phyloP scores from a whole-genome alignment of 2,329 filamentous ascomycete species.

The Drechslerella coelobrocha region DNA sequence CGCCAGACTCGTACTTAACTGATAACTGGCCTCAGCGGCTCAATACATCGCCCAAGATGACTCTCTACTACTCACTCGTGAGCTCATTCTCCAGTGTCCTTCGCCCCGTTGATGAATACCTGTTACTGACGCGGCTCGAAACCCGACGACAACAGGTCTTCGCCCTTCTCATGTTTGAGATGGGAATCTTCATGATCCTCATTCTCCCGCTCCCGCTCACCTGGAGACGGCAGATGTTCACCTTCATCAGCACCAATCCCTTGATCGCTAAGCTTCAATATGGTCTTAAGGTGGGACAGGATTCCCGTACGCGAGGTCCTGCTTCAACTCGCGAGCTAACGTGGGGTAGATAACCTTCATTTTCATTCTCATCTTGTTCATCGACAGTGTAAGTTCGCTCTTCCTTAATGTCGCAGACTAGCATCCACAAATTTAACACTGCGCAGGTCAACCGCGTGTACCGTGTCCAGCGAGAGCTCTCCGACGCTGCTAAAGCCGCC shows the following conservation, averaged over 20 bases:
- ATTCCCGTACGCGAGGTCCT: background rate
- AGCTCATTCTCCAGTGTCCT: conserved; percentile 52
- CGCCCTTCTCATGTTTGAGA: conserved; percentile 80
- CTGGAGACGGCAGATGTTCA: conserved; percentile 84
- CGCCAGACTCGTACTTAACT: background rate
- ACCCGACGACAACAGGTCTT: conserved; percentile 69
- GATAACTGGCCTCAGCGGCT: background rate
- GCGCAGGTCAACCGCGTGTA: conserved; percentile 78
- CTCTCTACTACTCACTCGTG: conserved; percentile 64
- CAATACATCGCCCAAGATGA: conserved; percentile 59
- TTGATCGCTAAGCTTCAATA: conserved; percentile 92
- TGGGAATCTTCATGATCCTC: conserved; percentile 78
- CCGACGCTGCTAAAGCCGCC: conserved; percentile 58
- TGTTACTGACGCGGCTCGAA: too few species aligned
- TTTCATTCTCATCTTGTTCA: conserved; percentile 97
- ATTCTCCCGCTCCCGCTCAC: conserved; percentile 88
- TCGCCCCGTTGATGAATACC: too few species aligned
- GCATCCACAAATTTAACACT: too few species aligned
- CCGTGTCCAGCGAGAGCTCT: conserved; percentile 89
- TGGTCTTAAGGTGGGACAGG: conserved; percentile 78
- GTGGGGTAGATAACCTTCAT: conserved; percentile 82
- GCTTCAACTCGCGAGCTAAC: background rate
- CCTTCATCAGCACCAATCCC: conserved; percentile 91
- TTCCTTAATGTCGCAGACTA: background rate
- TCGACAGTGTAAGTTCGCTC: conserved; percentile 82